A percentile compares a stretch with the other conserved stretches of the same genome.
These are phyloP conservation scores for Bruguiera gymnorhiza DNA, from an alignment of 345 rosid species.

Conservation along the genomic window DNA sequence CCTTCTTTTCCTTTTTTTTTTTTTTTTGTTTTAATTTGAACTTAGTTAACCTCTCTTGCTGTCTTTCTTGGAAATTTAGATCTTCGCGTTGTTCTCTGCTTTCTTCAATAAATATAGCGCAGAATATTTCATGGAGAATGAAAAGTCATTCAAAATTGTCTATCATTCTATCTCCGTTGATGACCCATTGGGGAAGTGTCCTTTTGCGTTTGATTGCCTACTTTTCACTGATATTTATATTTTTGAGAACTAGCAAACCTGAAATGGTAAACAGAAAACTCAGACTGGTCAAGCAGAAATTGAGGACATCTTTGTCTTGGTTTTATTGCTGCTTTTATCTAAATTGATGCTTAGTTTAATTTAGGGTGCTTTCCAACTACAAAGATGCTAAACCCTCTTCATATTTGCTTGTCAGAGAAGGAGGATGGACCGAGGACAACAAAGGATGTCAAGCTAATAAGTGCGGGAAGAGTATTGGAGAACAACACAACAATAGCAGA, in stretches of 20 bases:
- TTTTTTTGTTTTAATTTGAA: no score
- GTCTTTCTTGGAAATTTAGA: neutral
- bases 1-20: no score
- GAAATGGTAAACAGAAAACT: neutral
- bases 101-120: neutral
- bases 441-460: slow-evolving; percentile 86
- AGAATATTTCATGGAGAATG: neutral
- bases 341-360: slow-evolving; percentile 2
- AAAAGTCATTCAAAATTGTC: slow-evolving; percentile 1
- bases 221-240: neutral
- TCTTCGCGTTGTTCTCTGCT: neutral
- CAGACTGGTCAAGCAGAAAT: neutral
- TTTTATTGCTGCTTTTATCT: neutral
- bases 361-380: neutral
- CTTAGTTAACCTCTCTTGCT: no score
- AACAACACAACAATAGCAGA: slow-evolving; percentile 77
- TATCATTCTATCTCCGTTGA: no score
- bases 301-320: neutral
- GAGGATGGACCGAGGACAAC: slow-evolving; percentile 84
- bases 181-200: no score
- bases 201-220: neutral
- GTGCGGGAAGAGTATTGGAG: slow-evolving; percentile 90
- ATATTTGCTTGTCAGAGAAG: slow-evolving; percentile 47
- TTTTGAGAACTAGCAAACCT: neutral
- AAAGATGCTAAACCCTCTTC: neutral